Conservation (phyloP, 2,329 filamentous ascomycete genomes). For the Lachnellula subtilissima region DNA sequence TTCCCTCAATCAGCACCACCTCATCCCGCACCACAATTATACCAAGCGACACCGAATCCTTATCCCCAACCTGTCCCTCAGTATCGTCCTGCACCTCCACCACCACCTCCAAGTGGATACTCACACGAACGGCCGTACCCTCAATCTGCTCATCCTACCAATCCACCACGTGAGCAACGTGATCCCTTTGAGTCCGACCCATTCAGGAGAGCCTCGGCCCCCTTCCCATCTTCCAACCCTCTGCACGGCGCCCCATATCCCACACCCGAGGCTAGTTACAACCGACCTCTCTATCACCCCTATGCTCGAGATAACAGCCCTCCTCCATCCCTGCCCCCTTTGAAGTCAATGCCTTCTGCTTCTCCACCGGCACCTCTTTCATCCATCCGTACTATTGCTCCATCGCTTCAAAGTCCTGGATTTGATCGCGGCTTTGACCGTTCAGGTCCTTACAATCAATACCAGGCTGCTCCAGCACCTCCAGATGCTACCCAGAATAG, state of each 20-base stretch:
- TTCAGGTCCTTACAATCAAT: constrained; percentile 16
- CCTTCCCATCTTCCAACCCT: constrained; percentile 1
- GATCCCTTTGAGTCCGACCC: constrained; percentile 17
- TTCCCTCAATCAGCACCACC: constrained; percentile 15
- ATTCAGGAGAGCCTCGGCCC: constrained; percentile 9
- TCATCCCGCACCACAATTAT: constrained; percentile 17
- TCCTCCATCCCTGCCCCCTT: constrained; percentile 6
- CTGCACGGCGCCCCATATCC: constrained; percentile 8
- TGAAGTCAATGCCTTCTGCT: constrained; percentile 12
- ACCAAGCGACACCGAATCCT: constrained; percentile 21
- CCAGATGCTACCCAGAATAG: constrained; percentile 12
- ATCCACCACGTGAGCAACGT: constrained; percentile 11
- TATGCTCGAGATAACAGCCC: constrained; percentile 11
- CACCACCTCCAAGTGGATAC: constrained; percentile 2
- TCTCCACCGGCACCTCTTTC: constrained; percentile 23
- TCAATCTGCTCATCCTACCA: constrained; percentile 8
- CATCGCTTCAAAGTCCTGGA: constrained; percentile 13
- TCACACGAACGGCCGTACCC: constrained; percentile 5
- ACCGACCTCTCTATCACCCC: constrained; percentile 11
- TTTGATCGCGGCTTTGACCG: constrained; percentile 16
- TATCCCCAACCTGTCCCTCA: constrained; percentile 12
- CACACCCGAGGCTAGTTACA: constrained; percentile 15
- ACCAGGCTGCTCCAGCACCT: constrained; percentile 12
- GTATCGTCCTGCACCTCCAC: constrained; percentile 12
- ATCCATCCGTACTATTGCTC: constrained; percentile 13